Conservation (phyloP, 352 stramenopile species). For the Aphanomyces invadans region DNA sequence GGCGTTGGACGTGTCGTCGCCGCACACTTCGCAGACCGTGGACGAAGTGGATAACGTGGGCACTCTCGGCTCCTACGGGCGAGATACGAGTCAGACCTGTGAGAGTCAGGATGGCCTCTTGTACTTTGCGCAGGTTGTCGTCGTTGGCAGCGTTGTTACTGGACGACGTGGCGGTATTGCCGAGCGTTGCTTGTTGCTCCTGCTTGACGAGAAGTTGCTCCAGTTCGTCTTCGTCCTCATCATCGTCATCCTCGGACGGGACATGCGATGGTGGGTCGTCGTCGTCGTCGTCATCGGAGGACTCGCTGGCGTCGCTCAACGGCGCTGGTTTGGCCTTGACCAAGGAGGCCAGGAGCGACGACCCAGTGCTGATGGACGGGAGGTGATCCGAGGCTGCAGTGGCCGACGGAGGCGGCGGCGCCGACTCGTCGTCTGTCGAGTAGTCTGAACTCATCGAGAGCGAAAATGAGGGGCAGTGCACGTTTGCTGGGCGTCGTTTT, state of each 20-base stretch:
- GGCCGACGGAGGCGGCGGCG: background rate
- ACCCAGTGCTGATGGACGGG: slow-evolving; percentile 12
- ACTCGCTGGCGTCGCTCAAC: slow-evolving; percentile 12
- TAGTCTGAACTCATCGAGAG: slow-evolving; percentile 14
- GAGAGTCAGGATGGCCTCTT: too few species aligned
- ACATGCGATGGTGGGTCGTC: background rate
- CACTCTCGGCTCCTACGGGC: background rate
- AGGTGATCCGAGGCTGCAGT: background rate
- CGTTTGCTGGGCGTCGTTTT: background rate
- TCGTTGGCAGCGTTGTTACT: background rate
- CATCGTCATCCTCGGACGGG: slow-evolving; percentile 10
- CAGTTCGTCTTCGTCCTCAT: slow-evolving; percentile 22
- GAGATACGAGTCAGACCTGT: too few species aligned
- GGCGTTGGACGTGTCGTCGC: slow-evolving; percentile 18
- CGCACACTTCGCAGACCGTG: slow-evolving; percentile 21
- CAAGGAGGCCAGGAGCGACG: slow-evolving; percentile 13
- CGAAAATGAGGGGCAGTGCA: slow-evolving; percentile 1
- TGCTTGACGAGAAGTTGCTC: slow-evolving; percentile 23
- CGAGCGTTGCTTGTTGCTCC: background rate
- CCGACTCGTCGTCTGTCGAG: slow-evolving; percentile 22
- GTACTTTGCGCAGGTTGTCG: slow-evolving; percentile 1
- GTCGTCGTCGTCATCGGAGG: slow-evolving; percentile 21
- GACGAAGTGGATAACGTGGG: background rate
- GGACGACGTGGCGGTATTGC: background rate
- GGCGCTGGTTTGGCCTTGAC: slow-evolving; percentile 18